These are phyloP conservation scores for Coprinellus aureogranulatus DNA, from an alignment of 768 basidiomycete genomes.

Conservation along the genomic window DNA sequence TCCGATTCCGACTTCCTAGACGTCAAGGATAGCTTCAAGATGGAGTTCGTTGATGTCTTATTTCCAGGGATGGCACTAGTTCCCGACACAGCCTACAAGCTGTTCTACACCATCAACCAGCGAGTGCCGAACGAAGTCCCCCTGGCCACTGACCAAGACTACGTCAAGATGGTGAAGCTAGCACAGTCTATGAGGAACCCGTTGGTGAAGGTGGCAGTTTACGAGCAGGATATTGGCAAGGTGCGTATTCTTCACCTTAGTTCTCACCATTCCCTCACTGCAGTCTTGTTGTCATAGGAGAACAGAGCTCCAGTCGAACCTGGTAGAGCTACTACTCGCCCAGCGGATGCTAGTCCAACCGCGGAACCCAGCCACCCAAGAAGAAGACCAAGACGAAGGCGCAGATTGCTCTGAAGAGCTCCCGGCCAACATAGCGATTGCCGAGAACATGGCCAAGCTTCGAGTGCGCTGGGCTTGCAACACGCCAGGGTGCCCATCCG, in stretches of 20 bases:
- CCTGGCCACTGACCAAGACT: not conserved
- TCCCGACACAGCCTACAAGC: too few relatives aligned
- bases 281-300: not conserved
- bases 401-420: not conserved
- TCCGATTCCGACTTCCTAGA: too few relatives aligned
- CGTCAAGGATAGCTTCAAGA: too few relatives aligned
- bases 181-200: not conserved
- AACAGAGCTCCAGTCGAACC: not conserved
- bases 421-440: not conserved
- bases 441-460: not conserved
- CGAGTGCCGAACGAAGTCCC: not conserved
- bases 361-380: not conserved
- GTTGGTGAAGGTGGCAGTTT: not conserved
- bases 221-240: not conserved
- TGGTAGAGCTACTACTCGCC: not conserved
- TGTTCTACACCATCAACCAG: not conserved
- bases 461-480: not conserved
- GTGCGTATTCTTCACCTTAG: not conserved
- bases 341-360: not conserved
- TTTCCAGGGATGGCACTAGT: too few relatives aligned
- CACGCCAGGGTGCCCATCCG: not conserved
- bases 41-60: too few relatives aligned
- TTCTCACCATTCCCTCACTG: not conserved
- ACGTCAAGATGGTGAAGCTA: not conserved
- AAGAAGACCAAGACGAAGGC: not conserved